Conservation (phyloP, 352 stramenopile genomes). For the Globisporangium cederbergense region DNA sequence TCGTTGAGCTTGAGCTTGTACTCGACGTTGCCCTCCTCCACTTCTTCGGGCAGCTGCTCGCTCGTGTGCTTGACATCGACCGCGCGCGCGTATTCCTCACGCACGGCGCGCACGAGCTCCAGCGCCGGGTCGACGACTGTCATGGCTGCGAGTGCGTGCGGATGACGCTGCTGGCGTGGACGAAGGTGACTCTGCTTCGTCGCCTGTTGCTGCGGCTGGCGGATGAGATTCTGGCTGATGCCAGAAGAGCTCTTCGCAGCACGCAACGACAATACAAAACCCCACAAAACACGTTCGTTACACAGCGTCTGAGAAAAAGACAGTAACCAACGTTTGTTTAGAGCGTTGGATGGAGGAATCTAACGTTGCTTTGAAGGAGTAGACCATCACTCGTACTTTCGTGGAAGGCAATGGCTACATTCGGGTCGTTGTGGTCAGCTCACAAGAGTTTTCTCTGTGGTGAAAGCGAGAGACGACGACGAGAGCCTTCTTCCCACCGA, state of each 20-base stretch:
- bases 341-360: too few species aligned
- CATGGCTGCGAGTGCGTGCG: neutral
- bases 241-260: neutral
- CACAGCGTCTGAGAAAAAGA: neutral
- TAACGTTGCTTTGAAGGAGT: neutral
- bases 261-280: neutral
- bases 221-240: neutral
- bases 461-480: neutral
- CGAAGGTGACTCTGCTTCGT: neutral
- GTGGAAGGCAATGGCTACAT: neutral
- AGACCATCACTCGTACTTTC: neutral
- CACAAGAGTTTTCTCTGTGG: neutral
- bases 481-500: neutral
- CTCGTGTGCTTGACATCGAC: neutral
- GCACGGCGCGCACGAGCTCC: constrained; percentile 14
- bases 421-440: neutral
- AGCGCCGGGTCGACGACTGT: constrained; percentile 1
- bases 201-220: neutral
- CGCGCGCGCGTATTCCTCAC: constrained; percentile 10
- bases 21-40: constrained; percentile 90
- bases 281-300: neutral
- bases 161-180: neutral
- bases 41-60: constrained; percentile 57
- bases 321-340: too few species aligned
- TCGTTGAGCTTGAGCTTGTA: constrained; percentile 90